Percentiles rank a stretch among this genome's conserved stretches.
phyloP scores from a whole-genome alignment of 1,284 basidiomycete genomes.

The Taiwanofungus camphoratus region DNA sequence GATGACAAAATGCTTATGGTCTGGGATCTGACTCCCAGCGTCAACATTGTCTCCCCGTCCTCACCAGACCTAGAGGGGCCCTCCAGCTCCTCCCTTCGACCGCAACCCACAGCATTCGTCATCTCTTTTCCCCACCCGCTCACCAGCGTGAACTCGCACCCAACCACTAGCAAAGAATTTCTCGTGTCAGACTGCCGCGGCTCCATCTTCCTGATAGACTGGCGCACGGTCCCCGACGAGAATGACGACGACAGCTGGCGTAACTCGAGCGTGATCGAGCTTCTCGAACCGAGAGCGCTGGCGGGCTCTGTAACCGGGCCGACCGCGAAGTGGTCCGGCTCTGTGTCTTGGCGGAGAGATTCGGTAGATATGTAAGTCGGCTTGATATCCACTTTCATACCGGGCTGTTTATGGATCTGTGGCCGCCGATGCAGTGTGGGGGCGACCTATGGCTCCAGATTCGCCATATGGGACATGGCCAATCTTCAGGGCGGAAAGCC shows the following conservation, averaged over 20 bases:
- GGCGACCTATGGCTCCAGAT: constrained; percentile 61
- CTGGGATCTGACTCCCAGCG: constrained; percentile 66
- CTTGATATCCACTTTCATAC: constrained; percentile 1
- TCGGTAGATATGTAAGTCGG: constrained; percentile 58
- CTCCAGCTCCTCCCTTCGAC: constrained; percentile 27
- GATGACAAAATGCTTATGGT: constrained; percentile 80
- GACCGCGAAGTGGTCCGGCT: constrained; percentile 45
- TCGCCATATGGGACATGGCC: constrained; percentile 70
- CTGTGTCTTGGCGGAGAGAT: constrained; percentile 63
- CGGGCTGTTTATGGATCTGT: constrained; percentile 1
- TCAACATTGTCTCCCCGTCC: constrained; percentile 36
- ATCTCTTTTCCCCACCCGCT: constrained; percentile 67
- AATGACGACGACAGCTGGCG: constrained; percentile 48
- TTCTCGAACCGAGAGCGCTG: constrained; percentile 62
- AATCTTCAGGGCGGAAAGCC: constrained; percentile 70
- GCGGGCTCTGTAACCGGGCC: constrained; percentile 44
- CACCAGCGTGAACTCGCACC: constrained; percentile 62
- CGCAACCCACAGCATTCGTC: constrained; percentile 70
- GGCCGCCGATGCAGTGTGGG: constrained; percentile 49
- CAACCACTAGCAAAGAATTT: constrained; percentile 67
- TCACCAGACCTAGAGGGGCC: constrained; percentile 26
- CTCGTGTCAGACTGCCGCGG: constrained; percentile 69
- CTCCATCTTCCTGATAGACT: constrained; percentile 69
- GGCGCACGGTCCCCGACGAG: constrained; percentile 64
- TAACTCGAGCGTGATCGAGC: constrained; percentile 59